Conservation (phyloP, 192 early-diverging fungal species). For the Lunasporangiospora selenospora region DNA sequence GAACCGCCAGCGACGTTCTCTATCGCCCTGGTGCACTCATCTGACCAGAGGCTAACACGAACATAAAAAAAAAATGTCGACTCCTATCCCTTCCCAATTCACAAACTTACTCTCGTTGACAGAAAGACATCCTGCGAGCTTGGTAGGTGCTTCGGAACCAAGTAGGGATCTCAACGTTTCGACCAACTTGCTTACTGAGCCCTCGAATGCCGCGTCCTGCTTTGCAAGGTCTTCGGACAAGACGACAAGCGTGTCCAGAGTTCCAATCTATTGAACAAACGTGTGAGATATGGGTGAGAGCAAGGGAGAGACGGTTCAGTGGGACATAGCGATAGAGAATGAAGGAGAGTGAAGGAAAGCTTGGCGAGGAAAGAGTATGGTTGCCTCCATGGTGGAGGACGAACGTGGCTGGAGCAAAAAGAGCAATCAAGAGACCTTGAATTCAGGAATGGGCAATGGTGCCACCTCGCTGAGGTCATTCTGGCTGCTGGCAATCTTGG, state of each 20-base stretch:
- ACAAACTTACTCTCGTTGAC: slow-evolving; percentile 82
- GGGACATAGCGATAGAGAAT: background rate
- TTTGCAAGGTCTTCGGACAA: slow-evolving; percentile 96
- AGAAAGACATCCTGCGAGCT: slow-evolving; percentile 68
- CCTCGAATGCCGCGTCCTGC: slow-evolving; percentile 80
- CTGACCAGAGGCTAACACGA: slow-evolving; percentile 4
- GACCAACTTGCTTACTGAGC: slow-evolving; percentile 77
- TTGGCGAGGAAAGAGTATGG: background rate
- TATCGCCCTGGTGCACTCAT: too few relatives aligned
- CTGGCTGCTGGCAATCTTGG: slow-evolving; percentile 65
- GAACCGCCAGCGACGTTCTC: too few relatives aligned
- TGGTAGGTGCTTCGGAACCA: slow-evolving; percentile 57
- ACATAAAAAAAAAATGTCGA: background rate
- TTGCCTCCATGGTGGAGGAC: background rate
- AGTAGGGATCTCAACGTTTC: slow-evolving; percentile 86
- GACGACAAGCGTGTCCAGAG: slow-evolving; percentile 90
- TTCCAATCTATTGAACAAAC: slow-evolving; percentile 77
- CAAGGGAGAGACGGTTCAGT: background rate
- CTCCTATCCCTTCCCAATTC: background rate
- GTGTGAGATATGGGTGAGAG: background rate
- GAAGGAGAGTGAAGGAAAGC: too few relatives aligned
- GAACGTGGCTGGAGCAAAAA: background rate
- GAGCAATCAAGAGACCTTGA: slow-evolving; percentile 69
- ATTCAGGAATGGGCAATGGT: slow-evolving; percentile 87
- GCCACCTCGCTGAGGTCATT: slow-evolving; percentile 83